Evolutionary conservation across 2,329 filamentous ascomycete genomes (phyloP).

Genomic region (Sarocladium strictum): DNA sequence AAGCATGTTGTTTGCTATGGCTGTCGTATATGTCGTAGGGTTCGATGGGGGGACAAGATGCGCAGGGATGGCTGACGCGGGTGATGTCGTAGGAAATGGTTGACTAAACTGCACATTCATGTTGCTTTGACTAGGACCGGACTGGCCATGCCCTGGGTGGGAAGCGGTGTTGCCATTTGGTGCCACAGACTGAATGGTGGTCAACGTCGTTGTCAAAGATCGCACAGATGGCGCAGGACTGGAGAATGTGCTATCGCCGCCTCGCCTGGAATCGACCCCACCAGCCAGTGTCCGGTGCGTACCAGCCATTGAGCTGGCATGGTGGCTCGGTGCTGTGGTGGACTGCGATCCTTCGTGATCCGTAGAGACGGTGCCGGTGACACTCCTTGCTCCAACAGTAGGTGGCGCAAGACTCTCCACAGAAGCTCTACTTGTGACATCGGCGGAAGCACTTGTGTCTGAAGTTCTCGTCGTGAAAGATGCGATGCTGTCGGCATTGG

Average conservation of each 20-base stretch:
- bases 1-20: constrained; percentile 74
- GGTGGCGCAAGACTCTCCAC: constrained; percentile 51
- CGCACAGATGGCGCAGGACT: constrained; percentile 76
- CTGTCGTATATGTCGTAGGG: constrained; percentile 68
- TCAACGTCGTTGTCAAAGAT: constrained; percentile 76
- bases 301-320: constrained; percentile 59
- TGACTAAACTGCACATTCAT: constrained; percentile 53
- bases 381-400: constrained; percentile 63
- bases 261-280: constrained; percentile 61
- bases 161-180: constrained; percentile 43
- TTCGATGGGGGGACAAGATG: constrained; percentile 51
- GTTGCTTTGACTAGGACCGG: constrained; percentile 17
- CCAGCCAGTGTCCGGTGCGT: constrained; percentile 66
- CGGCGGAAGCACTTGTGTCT: constrained; percentile 47
- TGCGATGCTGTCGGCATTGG: constrained; percentile 38
- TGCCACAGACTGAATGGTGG: constrained; percentile 73
- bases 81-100: constrained; percentile 57
- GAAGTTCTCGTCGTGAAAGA: constrained; percentile 53
- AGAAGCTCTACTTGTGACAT: constrained; percentile 54
- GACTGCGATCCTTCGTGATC: constrained; percentile 72
- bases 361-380: constrained; percentile 76
- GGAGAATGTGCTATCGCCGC: constrained; percentile 72
- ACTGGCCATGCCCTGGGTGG: constrained; percentile 29
- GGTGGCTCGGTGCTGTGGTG: constrained; percentile 69
- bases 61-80: constrained; percentile 65